Evolutionary conservation across 306 rosid genomes (phyloP), one percentile per base, ranked within the genome.

Genomic region (Vachellia pachyceras): DNA sequence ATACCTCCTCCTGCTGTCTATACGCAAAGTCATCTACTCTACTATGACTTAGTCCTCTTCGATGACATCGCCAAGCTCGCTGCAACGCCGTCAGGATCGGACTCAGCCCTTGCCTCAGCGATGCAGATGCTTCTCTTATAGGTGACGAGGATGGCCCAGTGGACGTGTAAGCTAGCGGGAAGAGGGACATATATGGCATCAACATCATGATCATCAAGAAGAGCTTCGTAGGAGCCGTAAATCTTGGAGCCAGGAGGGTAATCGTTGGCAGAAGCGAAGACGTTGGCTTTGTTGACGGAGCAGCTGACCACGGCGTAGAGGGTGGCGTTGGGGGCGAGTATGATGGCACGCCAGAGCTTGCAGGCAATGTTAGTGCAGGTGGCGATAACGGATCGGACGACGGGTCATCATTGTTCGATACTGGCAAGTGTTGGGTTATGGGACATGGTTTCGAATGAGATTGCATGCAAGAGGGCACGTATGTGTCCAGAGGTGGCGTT

Each of bases 181-280:
- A 95, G 85, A 1, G 98, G 99, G 10, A 93, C 5, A 54, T 95
- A 95, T 35, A 95, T 97, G 60, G 93, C 98, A 63, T 95, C 99
- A 0, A 95, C 88, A 10, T 90, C 78, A 0, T 90, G 89, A 63
- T 95, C 98, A 10, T 91, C 94, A 0, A 95, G 92, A 1, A 95
- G 82, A 5, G 81, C 94, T 44, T 95, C 98, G 74, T 95, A 95
- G 55, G 96, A 91, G 41, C 91, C 97, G 85, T 95, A 89, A 49
- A 84, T 47, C 79, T 83, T 95, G 29, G 89, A 89, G 39, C 17
- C 73, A 20, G 87, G 66, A 14, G 93, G 91, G 60, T 88, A 91
- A 55, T 85, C 89, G 79, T 93, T 93, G n/a, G 86, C 90, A 25
- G 83, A 75, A 3, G 96, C 97, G 84, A 93, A 95, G 5, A 55